Evolutionary conservation across 306 rosid species (phyloP).

Genomic region (Mimosa bimucronata): DNA sequence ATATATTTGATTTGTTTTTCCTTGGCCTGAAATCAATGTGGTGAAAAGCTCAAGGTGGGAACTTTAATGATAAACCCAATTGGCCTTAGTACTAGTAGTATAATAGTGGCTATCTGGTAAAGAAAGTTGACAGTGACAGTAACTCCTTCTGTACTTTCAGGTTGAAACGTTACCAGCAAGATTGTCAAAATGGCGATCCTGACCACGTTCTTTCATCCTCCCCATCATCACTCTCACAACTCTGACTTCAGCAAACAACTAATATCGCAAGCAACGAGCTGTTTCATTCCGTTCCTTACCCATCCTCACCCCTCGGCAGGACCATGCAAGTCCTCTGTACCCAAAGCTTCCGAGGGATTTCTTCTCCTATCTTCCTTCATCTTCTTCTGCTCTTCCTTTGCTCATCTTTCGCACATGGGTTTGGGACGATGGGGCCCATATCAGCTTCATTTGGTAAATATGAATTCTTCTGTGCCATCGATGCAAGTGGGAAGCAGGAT

Average conservation of each 20-base stretch:
- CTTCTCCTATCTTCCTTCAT: conserved; percentile 14
- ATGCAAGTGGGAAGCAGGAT: conserved; percentile 84
- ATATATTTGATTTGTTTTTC: not conserved
- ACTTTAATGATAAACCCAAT: not conserved
- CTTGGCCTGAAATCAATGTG: not conserved
- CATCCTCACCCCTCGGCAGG: conserved; percentile 15
- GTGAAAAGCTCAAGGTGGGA: not conserved
- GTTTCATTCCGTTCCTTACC: conserved; percentile 34
- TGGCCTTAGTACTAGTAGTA: not conserved
- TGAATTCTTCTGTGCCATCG: conserved; percentile 83
- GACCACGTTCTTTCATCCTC: conserved; percentile 78
- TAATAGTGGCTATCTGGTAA: not conserved
- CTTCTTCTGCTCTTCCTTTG: conserved; percentile 41
- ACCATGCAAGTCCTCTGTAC: conserved; percentile 62
- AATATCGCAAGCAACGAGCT: conserved; percentile 19
- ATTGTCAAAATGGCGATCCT: conserved; percentile 63
- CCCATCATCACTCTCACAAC: conserved; percentile 45
- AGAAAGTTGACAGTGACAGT: conserved; percentile 39
- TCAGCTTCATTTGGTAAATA: conserved; percentile 69
- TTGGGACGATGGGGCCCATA: conserved; percentile 90
- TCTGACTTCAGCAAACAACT: conserved; percentile 43
- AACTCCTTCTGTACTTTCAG: conserved; percentile 34
- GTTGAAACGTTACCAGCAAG: conserved; percentile 45
- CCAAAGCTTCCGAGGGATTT: conserved; percentile 28
- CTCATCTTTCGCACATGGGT: conserved; percentile 47